Evolutionary conservation across 2,329 filamentous ascomycete species (phyloP), one percentile per base, ranked within the genome.

Genomic region (Lachnellula arida): DNA sequence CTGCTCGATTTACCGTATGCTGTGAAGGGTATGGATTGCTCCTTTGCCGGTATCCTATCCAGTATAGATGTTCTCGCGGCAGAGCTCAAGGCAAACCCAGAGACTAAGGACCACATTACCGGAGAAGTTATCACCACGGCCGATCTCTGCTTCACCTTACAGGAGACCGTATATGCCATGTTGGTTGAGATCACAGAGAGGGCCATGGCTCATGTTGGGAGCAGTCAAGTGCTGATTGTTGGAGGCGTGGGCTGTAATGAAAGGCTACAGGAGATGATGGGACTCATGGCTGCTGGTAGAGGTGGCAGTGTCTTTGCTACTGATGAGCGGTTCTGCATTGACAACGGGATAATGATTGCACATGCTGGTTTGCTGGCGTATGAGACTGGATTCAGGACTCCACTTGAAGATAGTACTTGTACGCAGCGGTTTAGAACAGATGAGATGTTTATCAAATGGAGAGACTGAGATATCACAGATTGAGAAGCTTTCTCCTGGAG

Each of bases 281-380:
- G 90, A 15, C 78, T 88, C 47, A 99, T 99, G 94, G 93, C 92
- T 15, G 78, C 78, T 46, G 92, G 96, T 71, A 78, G 94, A 39
- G 90, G 91, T 52, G 94, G 94, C 4, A 92, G 85, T 67, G 90
- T 97, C 3, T 97, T 89, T 74, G 92, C 94, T 23, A 97, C 93
- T 0, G 94, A 99, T 71, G 94, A 99, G 77, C 81, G 94, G 46
- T 99, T 96, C 72, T 99, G 94, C 71, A 99, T 99, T 65, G 94
- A 99, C 73, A 99, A 99, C 67, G 94, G 94, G 49, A 97, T 99
- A 70, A 99, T 99, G 94, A 99, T 99, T 75, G 94, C 94, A 1
- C 93, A 99, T 72, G 94, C 94, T 2, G 94, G 94, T 2, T 74
- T 99, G 65, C 71, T 97, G 67, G 92, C 92, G 1, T 94, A 88